These are phyloP conservation scores for Asclepias syriaca DNA, from an alignment of 257 asterid genomes.

Conservation along the genomic window DNA sequence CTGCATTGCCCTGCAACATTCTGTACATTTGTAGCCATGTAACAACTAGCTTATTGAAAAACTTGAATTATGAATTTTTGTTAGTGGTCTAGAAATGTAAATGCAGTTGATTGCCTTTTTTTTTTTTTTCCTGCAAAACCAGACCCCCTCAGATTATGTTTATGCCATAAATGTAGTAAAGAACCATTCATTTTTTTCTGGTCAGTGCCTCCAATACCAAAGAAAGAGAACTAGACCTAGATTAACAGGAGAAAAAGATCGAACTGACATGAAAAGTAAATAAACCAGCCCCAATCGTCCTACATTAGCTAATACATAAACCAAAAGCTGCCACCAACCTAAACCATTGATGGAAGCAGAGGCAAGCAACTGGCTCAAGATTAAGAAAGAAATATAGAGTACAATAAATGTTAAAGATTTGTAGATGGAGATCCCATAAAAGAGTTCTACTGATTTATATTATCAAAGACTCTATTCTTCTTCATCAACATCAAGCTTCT, in stretches of 20 bases:
- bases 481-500: conserved; percentile 58
- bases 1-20: background rate
- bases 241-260: background rate
- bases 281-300: background rate
- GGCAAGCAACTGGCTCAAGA: background rate
- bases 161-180: background rate
- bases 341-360: conserved; percentile 17
- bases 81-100: background rate
- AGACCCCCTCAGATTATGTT: background rate
- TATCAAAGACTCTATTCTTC: conserved; percentile 24
- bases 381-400: background rate
- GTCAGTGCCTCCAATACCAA: background rate
- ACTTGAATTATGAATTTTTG: background rate
- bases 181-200: background rate
- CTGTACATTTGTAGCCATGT: background rate
- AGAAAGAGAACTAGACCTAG: background rate
- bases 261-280: background rate
- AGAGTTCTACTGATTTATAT: background rate
- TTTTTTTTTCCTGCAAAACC: background rate
- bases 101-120: background rate
- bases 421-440: background rate
- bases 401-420: background rate
- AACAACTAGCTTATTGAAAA: background rate
- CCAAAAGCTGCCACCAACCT: conserved; percentile 15
- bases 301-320: conserved; percentile 6